These are phyloP conservation scores for Phytopythium helicoides DNA, from an alignment of 352 stramenopile genomes.

Conservation along the genomic window DNA sequence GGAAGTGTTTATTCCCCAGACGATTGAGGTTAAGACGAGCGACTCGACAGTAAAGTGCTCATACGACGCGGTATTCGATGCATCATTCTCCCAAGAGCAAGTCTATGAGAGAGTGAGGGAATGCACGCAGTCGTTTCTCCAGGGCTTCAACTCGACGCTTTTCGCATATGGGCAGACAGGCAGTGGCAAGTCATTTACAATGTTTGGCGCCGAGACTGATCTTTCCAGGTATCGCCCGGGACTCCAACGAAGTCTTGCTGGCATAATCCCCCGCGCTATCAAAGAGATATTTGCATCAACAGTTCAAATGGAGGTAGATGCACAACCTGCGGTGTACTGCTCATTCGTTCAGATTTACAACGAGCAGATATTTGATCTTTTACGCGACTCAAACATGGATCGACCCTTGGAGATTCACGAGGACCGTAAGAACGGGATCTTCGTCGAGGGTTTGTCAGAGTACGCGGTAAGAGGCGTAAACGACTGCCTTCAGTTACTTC, in stretches of 20 bases:
- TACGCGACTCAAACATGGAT: constrained; percentile 79
- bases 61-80: constrained; percentile 83
- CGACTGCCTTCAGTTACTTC: constrained; percentile 86
- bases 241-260: constrained; percentile 77
- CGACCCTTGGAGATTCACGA: constrained; percentile 83
- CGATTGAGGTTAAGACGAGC: constrained; percentile 69
- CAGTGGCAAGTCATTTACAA: constrained; percentile 86
- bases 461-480: constrained; percentile 83
- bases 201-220: constrained; percentile 80
- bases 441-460: constrained; percentile 90
- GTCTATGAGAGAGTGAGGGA: constrained; percentile 78
- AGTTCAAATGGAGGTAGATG: constrained; percentile 52
- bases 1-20: constrained; percentile 27
- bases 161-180: constrained; percentile 86
- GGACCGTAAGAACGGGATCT: constrained; percentile 84
- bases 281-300: constrained; percentile 81
- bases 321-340: constrained; percentile 59
- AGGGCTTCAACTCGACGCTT: constrained; percentile 83
- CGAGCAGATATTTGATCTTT: constrained; percentile 88
- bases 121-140: constrained; percentile 75
- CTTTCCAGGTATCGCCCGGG: constrained; percentile 65
- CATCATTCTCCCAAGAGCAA: constrained; percentile 67
- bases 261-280: constrained; percentile 89
- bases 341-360: constrained; percentile 93
- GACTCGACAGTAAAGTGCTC: constrained; percentile 75